phyloP scores from a whole-genome alignment of 1,139 yeast species.

The Taiozyma sp. region DNA sequence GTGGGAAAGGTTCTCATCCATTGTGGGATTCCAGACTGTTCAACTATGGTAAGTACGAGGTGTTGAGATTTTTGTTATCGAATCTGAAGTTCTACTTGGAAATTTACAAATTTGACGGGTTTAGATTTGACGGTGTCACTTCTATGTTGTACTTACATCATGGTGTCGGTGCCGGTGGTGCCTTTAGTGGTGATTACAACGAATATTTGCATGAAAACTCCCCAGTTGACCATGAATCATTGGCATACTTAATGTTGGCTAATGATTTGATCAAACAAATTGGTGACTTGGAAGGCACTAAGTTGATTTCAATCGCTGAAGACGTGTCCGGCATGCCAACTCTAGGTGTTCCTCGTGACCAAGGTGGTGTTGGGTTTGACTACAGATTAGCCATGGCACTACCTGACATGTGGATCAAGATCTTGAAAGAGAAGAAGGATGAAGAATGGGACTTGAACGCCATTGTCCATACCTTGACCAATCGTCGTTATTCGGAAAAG shows the following conservation, averaged over 20 bases:
- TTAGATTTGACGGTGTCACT: constrained; percentile 95
- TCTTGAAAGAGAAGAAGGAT: constrained; percentile 76
- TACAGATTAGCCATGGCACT: constrained; percentile 95
- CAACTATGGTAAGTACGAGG: constrained; percentile 89
- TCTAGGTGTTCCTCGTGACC: constrained; percentile 63
- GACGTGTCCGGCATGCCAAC: constrained; percentile 99
- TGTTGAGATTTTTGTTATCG: constrained; percentile 77
- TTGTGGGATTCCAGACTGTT: constrained; percentile 95
- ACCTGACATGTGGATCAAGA: constrained; percentile 98
- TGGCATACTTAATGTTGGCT: constrained; percentile 83
- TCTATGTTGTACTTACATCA: constrained; percentile 90
- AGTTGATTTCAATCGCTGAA: constrained; percentile 83
- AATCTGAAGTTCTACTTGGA: constrained; percentile 83
- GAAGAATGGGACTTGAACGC: constrained; percentile 90
- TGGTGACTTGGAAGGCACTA: constrained; percentile 37
- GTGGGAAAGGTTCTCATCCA: constrained; percentile 78
- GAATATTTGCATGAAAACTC: constrained; percentile 81
- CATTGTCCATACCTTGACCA: constrained; percentile 78
- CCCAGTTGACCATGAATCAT: constrained; percentile 80
- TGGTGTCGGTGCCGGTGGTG: constrained; percentile 78
- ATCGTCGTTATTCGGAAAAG: constrained; percentile 84
- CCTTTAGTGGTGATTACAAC: constrained; percentile 88
- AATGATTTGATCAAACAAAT: constrained; percentile 65
- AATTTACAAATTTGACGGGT: constrained; percentile 87
- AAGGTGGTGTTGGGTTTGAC: constrained; percentile 92